Evolutionary conservation across 768 basidiomycete species (phyloP).

Genomic region (Paxillus involutus): DNA sequence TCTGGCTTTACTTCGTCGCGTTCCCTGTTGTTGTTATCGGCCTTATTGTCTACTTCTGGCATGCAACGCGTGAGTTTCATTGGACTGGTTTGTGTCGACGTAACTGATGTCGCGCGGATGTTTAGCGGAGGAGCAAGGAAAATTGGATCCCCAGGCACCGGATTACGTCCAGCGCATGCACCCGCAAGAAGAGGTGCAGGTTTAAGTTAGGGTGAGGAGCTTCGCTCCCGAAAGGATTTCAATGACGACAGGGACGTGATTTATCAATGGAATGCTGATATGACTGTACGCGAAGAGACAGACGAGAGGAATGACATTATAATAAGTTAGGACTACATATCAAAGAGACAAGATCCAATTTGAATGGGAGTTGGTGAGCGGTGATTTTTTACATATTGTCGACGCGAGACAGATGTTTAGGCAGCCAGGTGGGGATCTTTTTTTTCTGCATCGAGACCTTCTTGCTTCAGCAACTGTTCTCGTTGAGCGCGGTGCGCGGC

Average conservation of each 20-base stretch:
- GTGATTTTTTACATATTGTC: slow-evolving; percentile 21
- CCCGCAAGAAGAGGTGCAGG: slow-evolving; percentile 13
- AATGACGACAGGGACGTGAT: neutral
- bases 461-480: slow-evolving; percentile 39
- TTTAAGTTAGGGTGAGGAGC: slow-evolving; percentile 7
- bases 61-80: slow-evolving; percentile 65
- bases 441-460: slow-evolving; percentile 52
- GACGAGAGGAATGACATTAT: neutral
- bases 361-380: slow-evolving; percentile 5
- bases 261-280: neutral
- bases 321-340: neutral
- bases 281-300: neutral
- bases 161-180: slow-evolving; percentile 46
- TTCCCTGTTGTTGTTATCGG: slow-evolving; percentile 71
- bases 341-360: slow-evolving; percentile 32
- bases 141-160: slow-evolving; percentile 57
- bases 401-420: slow-evolving; percentile 20
- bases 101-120: slow-evolving; percentile 6
- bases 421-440: slow-evolving; percentile 24
- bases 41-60: slow-evolving; percentile 85
- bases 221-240: neutral
- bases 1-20: slow-evolving; percentile 87
- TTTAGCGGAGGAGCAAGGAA: slow-evolving; percentile 74
- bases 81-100: neutral
- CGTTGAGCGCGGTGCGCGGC: slow-evolving; percentile 26